Base-by-base conservation (phyloP, 352 stramenopile species). In the Globisporangium alternatum region DNA sequence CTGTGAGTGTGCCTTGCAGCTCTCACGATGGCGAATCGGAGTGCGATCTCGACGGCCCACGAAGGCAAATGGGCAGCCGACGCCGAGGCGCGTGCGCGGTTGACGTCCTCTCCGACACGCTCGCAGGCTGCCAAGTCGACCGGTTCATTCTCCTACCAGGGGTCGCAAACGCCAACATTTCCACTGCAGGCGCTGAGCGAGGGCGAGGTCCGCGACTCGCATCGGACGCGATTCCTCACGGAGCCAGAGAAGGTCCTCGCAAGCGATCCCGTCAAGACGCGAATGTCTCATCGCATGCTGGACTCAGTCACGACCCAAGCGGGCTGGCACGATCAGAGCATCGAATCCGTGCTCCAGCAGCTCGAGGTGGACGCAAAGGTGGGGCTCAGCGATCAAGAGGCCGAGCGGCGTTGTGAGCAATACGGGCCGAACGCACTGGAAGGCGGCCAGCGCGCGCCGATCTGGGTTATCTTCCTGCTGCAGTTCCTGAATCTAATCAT, bases 401-500 rank as follows among this genome's bases (percentile, higher is more conserved):
- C 35, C 51, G 75, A 53, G 54, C 56, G 56, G 61, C 65, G 30
- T 31, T 66, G 28, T 49, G 65, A 65, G 68, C 77, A 59, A 19
- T 65, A 65, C 28, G 59, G 59, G 6, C 47, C 47, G n/a, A 65
- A 65, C 21, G 48, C 59, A 10, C 59, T 65, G 7, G 59, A 65
- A 21, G 59, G 48, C 10, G 41, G 48, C 49, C 58, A 56, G 21
- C 57, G 57, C 45, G 57, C 74, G 13, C 74, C 74, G 5, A 43
- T 85, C 13, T 71, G 67, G 56, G 72, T 82, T 25, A 47, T 80
- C 12, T 82, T 85, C 21, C n/a, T 80, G 35, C 62, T 85, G 39
- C 76, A 85, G 59, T 82, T 85, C 56, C 71, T 78, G 57, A 85
- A 85, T 59, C 55, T 85, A 37, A 81, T 84, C 62, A 75, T 85